Evolutionary conservation across 176 grass and related monocot species (phyloP).

Genomic region (Dactylis glomerata): DNA sequence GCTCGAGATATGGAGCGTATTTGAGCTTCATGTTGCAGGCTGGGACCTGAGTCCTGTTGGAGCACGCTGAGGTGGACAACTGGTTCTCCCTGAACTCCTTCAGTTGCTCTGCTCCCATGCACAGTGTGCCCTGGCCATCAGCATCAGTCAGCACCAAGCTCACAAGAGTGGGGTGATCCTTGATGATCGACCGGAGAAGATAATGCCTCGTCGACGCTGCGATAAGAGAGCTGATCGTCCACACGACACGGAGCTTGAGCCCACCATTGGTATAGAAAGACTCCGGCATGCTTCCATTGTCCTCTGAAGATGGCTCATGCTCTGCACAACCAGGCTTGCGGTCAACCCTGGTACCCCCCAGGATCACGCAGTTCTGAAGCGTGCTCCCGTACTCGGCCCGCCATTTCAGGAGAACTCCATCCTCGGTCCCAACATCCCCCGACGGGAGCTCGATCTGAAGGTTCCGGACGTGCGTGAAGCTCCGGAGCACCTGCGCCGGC

Average conservation of each 20-base stretch:
- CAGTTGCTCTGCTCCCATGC: slow-evolving; percentile 69
- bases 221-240: slow-evolving; percentile 96
- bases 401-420: slow-evolving; percentile 84
- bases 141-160: slow-evolving; percentile 73
- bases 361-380: slow-evolving; percentile 82
- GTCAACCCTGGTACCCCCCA: slow-evolving; percentile 66
- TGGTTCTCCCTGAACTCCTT: slow-evolving; percentile 94
- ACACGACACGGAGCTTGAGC: slow-evolving; percentile 85
- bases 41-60: slow-evolving; percentile 87
- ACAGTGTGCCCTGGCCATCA: slow-evolving; percentile 75
- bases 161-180: slow-evolving; percentile 70
- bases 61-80: slow-evolving; percentile 62
- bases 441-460: slow-evolving; percentile 76
- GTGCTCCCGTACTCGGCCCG: slow-evolving; percentile 86
- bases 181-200: slow-evolving; percentile 80
- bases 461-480: slow-evolving; percentile 60
- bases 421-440: slow-evolving; percentile 77
- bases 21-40: slow-evolving; percentile 94
- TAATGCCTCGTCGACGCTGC: slow-evolving; percentile 88
- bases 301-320: slow-evolving; percentile 35
- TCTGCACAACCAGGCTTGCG: slow-evolving; percentile 41
- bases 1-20: slow-evolving; percentile 78
- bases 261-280: slow-evolving; percentile 93
- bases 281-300: slow-evolving; percentile 90
- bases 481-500: slow-evolving; percentile 72